Conservation (phyloP, 805 yeast species). For the Saccharomycopsis capsularis region DNA sequence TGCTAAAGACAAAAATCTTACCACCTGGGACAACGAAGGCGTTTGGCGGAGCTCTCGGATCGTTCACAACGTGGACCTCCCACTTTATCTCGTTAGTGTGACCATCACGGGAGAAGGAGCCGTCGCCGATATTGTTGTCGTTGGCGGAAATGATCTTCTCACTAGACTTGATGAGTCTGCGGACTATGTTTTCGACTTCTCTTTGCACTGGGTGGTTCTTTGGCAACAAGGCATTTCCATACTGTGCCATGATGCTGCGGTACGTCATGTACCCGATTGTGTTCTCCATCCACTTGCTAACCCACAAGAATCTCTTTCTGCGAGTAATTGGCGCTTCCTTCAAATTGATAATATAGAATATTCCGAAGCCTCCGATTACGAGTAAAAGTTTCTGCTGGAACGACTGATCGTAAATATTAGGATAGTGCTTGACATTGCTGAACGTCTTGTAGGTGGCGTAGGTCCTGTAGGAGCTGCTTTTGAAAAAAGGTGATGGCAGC, state of each 20-base stretch:
- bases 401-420: conserved; percentile 1
- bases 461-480: too few species aligned
- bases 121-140: conserved; percentile 23
- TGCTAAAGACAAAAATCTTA: conserved; percentile 81
- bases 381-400: neutral
- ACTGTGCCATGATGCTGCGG: conserved; percentile 50
- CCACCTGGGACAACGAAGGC: conserved; percentile 97
- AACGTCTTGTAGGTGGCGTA: conserved; percentile 38
- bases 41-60: conserved; percentile 74
- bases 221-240: conserved; percentile 49
- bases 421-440: conserved; percentile 21
- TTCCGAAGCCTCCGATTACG: conserved; percentile 3
- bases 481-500: too few species aligned
- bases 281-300: conserved; percentile 58
- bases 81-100: conserved; percentile 44
- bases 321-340: conserved; percentile 80
- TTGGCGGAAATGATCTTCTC: conserved; percentile 31
- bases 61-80: conserved; percentile 75
- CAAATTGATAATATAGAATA: conserved; percentile 30
- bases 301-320: conserved; percentile 63
- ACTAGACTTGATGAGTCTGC: conserved; percentile 54
- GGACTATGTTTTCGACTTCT: conserved; percentile 56
- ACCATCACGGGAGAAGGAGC: conserved; percentile 23
- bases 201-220: conserved; percentile 50
- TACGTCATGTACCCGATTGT: conserved; percentile 61